Conservation (phyloP, 2,329 filamentous ascomycete species). For the Xylariomycetidae sp. region DNA sequence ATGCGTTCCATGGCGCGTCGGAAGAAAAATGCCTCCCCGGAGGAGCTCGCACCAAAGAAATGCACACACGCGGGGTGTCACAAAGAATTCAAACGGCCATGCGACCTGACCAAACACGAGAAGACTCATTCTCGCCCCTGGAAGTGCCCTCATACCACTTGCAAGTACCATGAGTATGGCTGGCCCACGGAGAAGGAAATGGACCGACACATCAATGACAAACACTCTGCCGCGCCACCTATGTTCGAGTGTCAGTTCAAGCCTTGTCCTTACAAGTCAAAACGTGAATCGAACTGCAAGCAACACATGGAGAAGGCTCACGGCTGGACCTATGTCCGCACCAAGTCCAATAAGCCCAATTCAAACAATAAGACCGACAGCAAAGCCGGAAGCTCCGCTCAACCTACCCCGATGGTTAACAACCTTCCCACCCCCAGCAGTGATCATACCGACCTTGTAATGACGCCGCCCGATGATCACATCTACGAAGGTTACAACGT, state of each 20-base stretch:
- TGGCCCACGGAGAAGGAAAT: slow-evolving; percentile 98
- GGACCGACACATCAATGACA: slow-evolving; percentile 93
- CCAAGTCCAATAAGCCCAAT: slow-evolving; percentile 85
- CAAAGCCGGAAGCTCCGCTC: slow-evolving; percentile 42
- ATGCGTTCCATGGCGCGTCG: slow-evolving; percentile 91
- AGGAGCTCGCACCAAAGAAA: slow-evolving; percentile 74
- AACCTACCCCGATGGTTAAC: slow-evolving; percentile 55
- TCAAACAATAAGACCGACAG: slow-evolving; percentile 35
- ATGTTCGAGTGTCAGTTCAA: slow-evolving; percentile 80
- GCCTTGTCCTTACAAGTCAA: slow-evolving; percentile 88
- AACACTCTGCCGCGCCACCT: slow-evolving; percentile 75
- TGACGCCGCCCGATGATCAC: slow-evolving; percentile 54
- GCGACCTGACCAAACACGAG: slow-evolving; percentile 95
- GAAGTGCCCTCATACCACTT: slow-evolving; percentile 79
- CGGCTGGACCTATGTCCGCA: slow-evolving; percentile 83
- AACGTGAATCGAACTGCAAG: slow-evolving; percentile 95
- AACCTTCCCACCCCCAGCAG: slow-evolving; percentile 60
- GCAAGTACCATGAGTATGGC: slow-evolving; percentile 86
- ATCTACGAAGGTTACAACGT: slow-evolving; percentile 30
- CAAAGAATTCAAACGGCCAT: slow-evolving; percentile 95
- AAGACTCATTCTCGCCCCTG: slow-evolving; percentile 96
- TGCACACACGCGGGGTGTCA: slow-evolving; percentile 73
- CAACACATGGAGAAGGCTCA: slow-evolving; percentile 99
- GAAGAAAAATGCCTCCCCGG: slow-evolving; percentile 85
- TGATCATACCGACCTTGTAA: slow-evolving; percentile 47